Conservation (phyloP, 2,329 filamentous ascomycete species). For the Lecanicillium sp. region DNA sequence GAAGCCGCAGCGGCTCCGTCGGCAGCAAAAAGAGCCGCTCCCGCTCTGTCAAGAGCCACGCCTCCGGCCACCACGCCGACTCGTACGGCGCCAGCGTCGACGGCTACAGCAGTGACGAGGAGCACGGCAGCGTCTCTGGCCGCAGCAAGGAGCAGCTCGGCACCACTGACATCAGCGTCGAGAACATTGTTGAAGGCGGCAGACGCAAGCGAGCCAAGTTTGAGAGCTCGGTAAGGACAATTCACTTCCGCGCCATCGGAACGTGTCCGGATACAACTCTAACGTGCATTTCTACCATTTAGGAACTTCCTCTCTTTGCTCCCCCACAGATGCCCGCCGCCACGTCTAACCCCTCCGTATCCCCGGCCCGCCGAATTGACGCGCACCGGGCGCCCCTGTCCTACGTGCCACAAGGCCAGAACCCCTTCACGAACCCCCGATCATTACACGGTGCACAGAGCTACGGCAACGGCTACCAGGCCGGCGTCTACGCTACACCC, state of each 20-base stretch:
- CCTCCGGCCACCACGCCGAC: slow-evolving; percentile 49
- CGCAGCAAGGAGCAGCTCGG: slow-evolving; percentile 81
- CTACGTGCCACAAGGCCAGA: slow-evolving; percentile 68
- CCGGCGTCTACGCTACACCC: slow-evolving; percentile 57
- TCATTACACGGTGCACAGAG: slow-evolving; percentile 80
- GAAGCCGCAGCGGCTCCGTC: slow-evolving; percentile 66
- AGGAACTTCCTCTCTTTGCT: slow-evolving; percentile 95
- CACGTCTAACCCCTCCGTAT: slow-evolving; percentile 96
- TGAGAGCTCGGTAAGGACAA: slow-evolving; percentile 83
- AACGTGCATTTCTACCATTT: background rate
- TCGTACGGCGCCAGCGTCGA: slow-evolving; percentile 58
- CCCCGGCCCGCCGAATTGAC: slow-evolving; percentile 76
- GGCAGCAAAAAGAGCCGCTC: slow-evolving; percentile 61
- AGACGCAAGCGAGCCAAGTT: slow-evolving; percentile 90
- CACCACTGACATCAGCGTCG: slow-evolving; percentile 94
- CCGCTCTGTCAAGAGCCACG: slow-evolving; percentile 63
- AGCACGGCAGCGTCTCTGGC: slow-evolving; percentile 64
- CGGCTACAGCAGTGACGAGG: slow-evolving; percentile 82
- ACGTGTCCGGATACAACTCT: slow-evolving; percentile 2
- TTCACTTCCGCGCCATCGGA: background rate
- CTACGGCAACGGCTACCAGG: slow-evolving; percentile 50
- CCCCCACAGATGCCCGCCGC: slow-evolving; percentile 89
- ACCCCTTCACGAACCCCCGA: slow-evolving; percentile 71
- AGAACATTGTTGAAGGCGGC: slow-evolving; percentile 96
- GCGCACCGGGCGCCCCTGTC: slow-evolving; percentile 67